phyloP scores from a whole-genome alignment of 2,329 filamentous ascomycete species.

The Chaetomium sp. region DNA sequence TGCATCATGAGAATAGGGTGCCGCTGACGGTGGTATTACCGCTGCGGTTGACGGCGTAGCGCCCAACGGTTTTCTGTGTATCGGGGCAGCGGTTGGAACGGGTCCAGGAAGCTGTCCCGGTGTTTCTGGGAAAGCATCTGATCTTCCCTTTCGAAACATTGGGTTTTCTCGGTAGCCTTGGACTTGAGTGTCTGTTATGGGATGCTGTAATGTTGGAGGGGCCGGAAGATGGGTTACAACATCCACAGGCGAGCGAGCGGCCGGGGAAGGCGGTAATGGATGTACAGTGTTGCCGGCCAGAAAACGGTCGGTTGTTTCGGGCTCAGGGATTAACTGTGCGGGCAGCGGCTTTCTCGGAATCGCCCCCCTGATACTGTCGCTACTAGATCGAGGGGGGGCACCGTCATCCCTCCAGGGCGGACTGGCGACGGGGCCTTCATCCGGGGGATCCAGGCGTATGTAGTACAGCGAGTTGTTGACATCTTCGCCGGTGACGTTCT shows the following conservation, averaged over 20 bases:
- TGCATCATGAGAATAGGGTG: neutral
- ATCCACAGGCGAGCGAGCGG: no score
- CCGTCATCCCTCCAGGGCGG: conserved; percentile 23
- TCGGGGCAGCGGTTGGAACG: neutral
- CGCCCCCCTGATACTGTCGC: conserved; percentile 35
- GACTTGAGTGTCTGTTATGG: neutral
- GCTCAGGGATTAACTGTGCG: conserved; percentile 20
- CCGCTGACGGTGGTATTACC: neutral
- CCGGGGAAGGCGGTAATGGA: neutral
- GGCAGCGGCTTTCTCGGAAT: conserved; percentile 50
- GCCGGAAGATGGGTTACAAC: no score
- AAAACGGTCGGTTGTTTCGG: conserved; percentile 7
- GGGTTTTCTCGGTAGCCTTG: conserved; percentile 17
- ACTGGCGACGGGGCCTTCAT: conserved; percentile 40
- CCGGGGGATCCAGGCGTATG: conserved; percentile 66
- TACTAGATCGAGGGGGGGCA: conserved; percentile 36
- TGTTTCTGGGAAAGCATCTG: neutral
- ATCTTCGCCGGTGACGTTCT: conserved; percentile 82
- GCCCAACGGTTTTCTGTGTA: conserved; percentile 17
- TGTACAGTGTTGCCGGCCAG: neutral
- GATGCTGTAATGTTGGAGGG: neutral
- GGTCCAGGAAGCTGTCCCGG: conserved; percentile 3
- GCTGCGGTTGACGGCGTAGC: neutral
- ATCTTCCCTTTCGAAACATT: conserved; percentile 12
- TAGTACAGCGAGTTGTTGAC: conserved; percentile 87